Evolutionary conservation across 139 green algal species (phyloP).

Genomic region (Chlorella vulgaris): DNA sequence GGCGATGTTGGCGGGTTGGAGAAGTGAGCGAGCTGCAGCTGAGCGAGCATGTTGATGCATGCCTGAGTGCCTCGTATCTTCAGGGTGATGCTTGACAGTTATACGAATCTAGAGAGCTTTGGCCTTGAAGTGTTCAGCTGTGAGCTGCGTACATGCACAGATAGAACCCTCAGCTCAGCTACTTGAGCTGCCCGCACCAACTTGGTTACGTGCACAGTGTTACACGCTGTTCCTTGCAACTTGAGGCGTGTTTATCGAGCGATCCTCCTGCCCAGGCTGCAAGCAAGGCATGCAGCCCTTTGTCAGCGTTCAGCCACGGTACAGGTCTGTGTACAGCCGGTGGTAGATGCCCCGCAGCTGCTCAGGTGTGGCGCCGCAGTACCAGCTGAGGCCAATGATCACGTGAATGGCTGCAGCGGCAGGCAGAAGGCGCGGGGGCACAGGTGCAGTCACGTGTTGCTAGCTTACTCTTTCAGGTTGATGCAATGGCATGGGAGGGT

Average conservation of each 20-base stretch:
- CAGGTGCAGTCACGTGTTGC: no score
- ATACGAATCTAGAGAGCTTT: not conserved
- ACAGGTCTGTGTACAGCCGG: conserved; percentile 64
- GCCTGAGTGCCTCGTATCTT: not conserved
- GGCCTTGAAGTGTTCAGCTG: no score
- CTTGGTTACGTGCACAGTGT: no score
- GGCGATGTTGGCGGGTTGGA: not conserved
- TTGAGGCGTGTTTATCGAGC: no score
- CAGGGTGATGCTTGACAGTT: not conserved
- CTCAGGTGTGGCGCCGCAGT: conserved; percentile 5
- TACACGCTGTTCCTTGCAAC: no score
- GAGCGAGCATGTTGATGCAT: conserved; percentile 24
- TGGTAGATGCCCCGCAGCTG: conserved; percentile 65
- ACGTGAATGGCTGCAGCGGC: conserved; percentile 9
- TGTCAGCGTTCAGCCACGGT: not conserved
- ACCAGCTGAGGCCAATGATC: conserved; percentile 19
- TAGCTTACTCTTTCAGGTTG: no score
- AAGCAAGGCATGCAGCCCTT: no score
- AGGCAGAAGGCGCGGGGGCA: not conserved
- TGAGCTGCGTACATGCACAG: no score
- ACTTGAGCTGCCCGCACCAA: no score
- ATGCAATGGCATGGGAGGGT: no score
- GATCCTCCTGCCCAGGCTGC: no score
- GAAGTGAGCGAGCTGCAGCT: conserved; percentile 1
- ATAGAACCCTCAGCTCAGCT: no score